phyloP scores from a whole-genome alignment of 2,329 filamentous ascomycete genomes.

The Graphilbum ipis-grandicollis region DNA sequence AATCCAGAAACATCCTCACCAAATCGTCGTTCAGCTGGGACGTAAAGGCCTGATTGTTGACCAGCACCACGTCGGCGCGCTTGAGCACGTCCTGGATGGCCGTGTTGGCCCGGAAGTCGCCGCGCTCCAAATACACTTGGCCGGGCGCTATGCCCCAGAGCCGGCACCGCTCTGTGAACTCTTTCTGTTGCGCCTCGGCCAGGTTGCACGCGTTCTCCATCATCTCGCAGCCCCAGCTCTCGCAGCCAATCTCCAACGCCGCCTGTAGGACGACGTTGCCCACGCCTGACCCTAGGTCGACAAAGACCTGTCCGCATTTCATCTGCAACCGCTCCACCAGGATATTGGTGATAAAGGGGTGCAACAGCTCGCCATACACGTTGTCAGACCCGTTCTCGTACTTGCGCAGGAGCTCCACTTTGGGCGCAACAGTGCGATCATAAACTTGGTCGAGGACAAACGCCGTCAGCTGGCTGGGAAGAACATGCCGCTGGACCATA shows the following conservation, averaged over 20 bases:
- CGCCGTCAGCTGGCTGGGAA: conserved; percentile 57
- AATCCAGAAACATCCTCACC: conserved; percentile 77
- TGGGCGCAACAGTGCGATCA: conserved; percentile 77
- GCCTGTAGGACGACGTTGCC: conserved; percentile 92
- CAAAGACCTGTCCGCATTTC: conserved; percentile 71
- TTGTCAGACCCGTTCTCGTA: conserved; percentile 87
- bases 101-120: conserved; percentile 64
- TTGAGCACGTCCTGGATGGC: conserved; percentile 57
- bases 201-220: conserved; percentile 81
- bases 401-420: conserved; percentile 64
- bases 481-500: conserved; percentile 48
- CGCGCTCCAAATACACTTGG: conserved; percentile 60
- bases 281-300: conserved; percentile 89
- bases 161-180: conserved; percentile 70
- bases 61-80: conserved; percentile 83
- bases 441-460: conserved; percentile 81
- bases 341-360: conserved; percentile 68
- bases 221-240: conserved; percentile 92
- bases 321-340: conserved; percentile 60
- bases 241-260: conserved; percentile 80
- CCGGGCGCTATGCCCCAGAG: conserved; percentile 80
- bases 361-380: conserved; percentile 83
- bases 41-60: conserved; percentile 96
- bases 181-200: conserved; percentile 60
- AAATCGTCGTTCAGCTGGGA: conserved; percentile 72